Percentiles rank a stretch among this genome's conserved stretches.
These are phyloP conservation scores for Oemleria cerasiformis DNA, from an alignment of 306 rosid genomes.

Conservation along the genomic window DNA sequence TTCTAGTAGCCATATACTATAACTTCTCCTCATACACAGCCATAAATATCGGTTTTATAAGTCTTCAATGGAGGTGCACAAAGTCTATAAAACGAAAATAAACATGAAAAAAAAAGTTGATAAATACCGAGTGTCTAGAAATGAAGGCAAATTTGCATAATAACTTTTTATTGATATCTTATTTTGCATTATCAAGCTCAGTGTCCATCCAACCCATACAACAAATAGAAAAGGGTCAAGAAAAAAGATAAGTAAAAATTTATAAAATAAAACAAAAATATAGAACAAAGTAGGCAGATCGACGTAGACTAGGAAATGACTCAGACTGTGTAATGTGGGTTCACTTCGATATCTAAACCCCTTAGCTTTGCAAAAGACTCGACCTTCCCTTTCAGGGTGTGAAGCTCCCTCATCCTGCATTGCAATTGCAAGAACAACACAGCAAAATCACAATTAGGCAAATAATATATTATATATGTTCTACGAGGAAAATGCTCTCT, in stretches of 20 bases:
- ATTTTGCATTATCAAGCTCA: background rate
- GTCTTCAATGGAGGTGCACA: no score
- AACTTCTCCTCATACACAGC: no score
- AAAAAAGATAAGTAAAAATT: background rate
- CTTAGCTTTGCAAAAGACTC: slow-evolving; percentile 23
- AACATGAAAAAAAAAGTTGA: no score
- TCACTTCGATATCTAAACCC: slow-evolving; percentile 21
- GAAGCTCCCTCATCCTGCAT: slow-evolving; percentile 27
- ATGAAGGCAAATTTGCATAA: background rate
- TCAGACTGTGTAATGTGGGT: slow-evolving; percentile 24
- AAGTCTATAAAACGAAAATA: no score
- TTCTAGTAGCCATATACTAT: no score
- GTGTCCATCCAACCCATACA: slow-evolving; percentile 2
- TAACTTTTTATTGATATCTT: background rate
- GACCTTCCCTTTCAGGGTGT: slow-evolving; percentile 24
- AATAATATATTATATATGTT: background rate
- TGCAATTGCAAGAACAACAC: background rate
- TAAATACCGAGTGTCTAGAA: no score
- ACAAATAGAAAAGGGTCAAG: background rate
- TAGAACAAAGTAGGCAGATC: background rate
- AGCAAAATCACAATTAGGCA: background rate
- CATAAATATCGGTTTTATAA: no score
- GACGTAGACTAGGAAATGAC: slow-evolving; percentile 5
- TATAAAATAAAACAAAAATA: background rate
- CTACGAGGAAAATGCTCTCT: background rate